Conservation (phyloP, 352 stramenopile species). For the Globisporangium megalacanthum region DNA sequence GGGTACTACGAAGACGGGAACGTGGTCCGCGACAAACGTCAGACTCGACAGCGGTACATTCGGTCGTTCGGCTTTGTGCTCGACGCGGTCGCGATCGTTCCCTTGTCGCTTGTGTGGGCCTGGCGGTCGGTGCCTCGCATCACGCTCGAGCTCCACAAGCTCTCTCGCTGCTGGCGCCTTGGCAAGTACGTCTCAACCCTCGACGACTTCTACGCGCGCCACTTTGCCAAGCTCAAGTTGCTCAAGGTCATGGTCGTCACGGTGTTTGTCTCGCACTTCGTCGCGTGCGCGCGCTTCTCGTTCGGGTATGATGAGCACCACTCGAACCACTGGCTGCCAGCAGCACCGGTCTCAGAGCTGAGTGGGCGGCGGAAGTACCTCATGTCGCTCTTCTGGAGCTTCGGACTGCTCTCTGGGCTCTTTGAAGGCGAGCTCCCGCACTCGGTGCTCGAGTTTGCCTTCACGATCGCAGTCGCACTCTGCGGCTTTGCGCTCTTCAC, state of each 20-base stretch:
- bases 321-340: conserved; percentile 48
- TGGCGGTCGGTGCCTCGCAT: conserved; percentile 3
- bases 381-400: conserved; percentile 58
- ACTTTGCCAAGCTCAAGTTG: conserved; percentile 49
- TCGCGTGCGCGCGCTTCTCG: conserved; percentile 50
- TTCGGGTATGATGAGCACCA: conserved; percentile 51
- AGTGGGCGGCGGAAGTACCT: conserved; percentile 33
- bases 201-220: conserved; percentile 56
- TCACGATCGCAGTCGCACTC: conserved; percentile 56
- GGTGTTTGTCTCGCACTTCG: conserved; percentile 45
- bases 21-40: conserved; percentile 33
- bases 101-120: conserved; percentile 22
- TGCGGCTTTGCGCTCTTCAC: conserved; percentile 72
- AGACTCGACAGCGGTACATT: conserved; percentile 40
- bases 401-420: conserved; percentile 56
- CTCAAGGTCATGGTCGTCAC: conserved; percentile 43
- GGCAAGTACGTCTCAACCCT: conserved; percentile 41
- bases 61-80: conserved; percentile 35
- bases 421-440: conserved; percentile 67
- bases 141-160: conserved; percentile 34
- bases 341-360: conserved; percentile 17
- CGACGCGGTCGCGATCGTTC: conserved; percentile 45
- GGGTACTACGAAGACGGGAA: conserved; percentile 59
- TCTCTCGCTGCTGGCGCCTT: conserved; percentile 36
- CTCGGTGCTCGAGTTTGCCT: conserved; percentile 44